Evolutionary conservation across 1,284 basidiomycete genomes (phyloP).

Genomic region (Chiua sp.): DNA sequence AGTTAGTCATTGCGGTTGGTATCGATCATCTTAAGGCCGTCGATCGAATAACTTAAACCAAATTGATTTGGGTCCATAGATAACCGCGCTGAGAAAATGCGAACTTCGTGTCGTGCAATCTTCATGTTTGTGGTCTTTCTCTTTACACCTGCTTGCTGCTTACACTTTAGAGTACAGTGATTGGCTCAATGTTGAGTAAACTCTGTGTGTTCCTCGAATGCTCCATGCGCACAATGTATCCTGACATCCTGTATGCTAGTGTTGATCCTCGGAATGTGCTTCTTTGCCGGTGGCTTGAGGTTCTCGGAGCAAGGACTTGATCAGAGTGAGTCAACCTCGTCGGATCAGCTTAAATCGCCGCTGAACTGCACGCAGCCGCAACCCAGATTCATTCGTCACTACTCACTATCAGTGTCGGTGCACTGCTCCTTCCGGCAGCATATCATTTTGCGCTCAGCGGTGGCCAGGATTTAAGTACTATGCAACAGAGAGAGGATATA

Average conservation of each 20-base stretch:
- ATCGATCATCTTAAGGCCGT: background rate
- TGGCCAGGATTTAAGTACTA: slow-evolving; percentile 37
- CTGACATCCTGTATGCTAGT: slow-evolving; percentile 24
- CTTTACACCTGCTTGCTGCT: slow-evolving; percentile 6
- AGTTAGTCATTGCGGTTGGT: slow-evolving; percentile 73
- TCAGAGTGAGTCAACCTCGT: slow-evolving; percentile 51
- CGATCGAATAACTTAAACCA: slow-evolving; percentile 1
- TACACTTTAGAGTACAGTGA: slow-evolving; percentile 49
- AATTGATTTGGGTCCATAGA: slow-evolving; percentile 47
- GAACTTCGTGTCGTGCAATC: slow-evolving; percentile 87
- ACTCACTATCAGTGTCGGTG: slow-evolving; percentile 80
- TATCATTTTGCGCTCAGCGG: slow-evolving; percentile 70
- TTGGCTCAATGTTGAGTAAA: slow-evolving; percentile 83
- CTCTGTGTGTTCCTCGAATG: slow-evolving; percentile 52
- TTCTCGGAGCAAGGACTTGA: slow-evolving; percentile 84
- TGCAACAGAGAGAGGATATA: slow-evolving; percentile 59
- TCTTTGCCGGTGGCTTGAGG: slow-evolving; percentile 79
- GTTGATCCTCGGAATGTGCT: slow-evolving; percentile 77
- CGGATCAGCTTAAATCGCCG: background rate
- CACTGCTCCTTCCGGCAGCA: slow-evolving; percentile 79
- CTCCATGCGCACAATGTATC: background rate
- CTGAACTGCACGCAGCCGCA: slow-evolving; percentile 53
- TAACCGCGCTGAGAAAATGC: slow-evolving; percentile 82
- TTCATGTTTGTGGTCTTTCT: slow-evolving; percentile 54
- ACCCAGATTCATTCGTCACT: slow-evolving; percentile 84